These are phyloP conservation scores for Astrothelium macrocarpum DNA, from an alignment of 495 filamentous ascomycete genomes.

Conservation along the genomic window DNA sequence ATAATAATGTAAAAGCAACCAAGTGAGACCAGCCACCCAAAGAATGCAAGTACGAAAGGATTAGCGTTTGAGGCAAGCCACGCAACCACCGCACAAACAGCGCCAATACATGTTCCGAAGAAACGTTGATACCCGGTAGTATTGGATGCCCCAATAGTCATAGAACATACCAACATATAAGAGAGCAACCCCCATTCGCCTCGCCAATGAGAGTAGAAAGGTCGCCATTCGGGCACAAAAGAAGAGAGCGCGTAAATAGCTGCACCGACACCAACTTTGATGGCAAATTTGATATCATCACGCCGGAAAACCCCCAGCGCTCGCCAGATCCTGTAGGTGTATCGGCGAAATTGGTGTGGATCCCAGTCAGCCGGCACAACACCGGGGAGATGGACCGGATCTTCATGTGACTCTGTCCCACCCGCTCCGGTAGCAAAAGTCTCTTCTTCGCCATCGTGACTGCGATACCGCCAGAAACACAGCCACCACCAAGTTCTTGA, in stretches of 20 bases:
- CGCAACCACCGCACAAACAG: constrained; percentile 58
- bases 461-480: constrained; percentile 55
- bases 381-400: background rate
- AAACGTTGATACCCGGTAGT: constrained; percentile 82
- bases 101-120: constrained; percentile 78
- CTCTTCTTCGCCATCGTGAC: background rate
- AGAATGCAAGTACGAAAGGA: constrained; percentile 58
- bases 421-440: background rate
- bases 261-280: constrained; percentile 88
- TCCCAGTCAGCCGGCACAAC: background rate
- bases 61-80: constrained; percentile 69
- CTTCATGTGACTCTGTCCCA: background rate
- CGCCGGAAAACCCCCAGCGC: constrained; percentile 48
- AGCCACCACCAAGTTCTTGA: constrained; percentile 78
- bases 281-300: constrained; percentile 66
- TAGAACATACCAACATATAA: constrained; percentile 96
- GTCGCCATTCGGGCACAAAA: constrained; percentile 67
- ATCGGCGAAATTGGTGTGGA: constrained; percentile 14
- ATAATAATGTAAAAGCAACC: constrained; percentile 85
- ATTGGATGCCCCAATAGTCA: constrained; percentile 93
- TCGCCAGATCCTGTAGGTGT: constrained; percentile 49
- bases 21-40: constrained; percentile 71
- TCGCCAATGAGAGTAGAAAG: constrained; percentile 77
- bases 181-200: constrained; percentile 95
- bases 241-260: constrained; percentile 77